Conservation (phyloP, 306 rosid genomes). For the Gleditsia sinensis region DNA sequence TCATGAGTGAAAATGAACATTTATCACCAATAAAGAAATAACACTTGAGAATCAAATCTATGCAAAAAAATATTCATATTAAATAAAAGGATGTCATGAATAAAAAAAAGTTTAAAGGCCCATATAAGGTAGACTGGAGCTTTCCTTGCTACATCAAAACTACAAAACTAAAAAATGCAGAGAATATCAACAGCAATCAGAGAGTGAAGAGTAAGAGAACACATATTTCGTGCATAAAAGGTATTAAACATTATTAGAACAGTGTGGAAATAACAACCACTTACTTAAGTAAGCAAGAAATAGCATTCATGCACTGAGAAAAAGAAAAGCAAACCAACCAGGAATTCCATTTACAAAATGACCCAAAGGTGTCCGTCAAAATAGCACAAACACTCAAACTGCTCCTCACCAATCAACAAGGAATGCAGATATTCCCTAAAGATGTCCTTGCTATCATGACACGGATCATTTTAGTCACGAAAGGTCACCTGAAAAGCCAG, state of each 20-base stretch:
- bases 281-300: background rate
- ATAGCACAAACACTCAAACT: background rate
- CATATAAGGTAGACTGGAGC: background rate
- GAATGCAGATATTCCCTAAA: background rate
- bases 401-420: background rate
- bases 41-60: background rate
- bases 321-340: background rate
- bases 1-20: background rate
- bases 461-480: background rate
- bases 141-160: background rate
- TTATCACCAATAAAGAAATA: background rate
- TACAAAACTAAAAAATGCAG: background rate
- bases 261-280: background rate
- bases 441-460: background rate
- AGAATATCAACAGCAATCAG: background rate
- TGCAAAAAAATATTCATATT: background rate
- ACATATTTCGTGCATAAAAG: background rate
- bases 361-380: background rate
- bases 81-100: background rate
- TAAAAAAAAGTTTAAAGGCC: background rate
- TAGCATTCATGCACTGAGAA: background rate
- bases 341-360: slow-evolving; percentile 9
- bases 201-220: background rate
- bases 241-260: background rate
- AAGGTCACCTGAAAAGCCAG: slow-evolving; percentile 45